phyloP scores from a whole-genome alignment of 1,139 yeast genomes.

The Lodderomyces beijingensis region DNA sequence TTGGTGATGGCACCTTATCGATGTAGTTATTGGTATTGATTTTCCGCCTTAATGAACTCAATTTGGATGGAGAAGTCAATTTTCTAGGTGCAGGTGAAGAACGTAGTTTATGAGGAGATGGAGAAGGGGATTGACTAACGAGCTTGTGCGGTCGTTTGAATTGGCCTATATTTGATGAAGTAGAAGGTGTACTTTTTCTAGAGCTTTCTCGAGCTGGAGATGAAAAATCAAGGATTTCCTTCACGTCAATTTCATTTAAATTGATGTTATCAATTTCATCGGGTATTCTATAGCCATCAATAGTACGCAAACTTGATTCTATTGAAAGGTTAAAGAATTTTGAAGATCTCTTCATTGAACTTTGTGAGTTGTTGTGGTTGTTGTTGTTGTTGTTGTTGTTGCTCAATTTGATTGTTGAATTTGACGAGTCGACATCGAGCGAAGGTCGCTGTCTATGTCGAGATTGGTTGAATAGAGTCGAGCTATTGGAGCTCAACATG shows the following conservation, averaged over 20 bases:
- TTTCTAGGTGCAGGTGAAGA: slow-evolving; percentile 12
- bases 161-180: slow-evolving; percentile 19
- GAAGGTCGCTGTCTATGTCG: slow-evolving; percentile 11
- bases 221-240: slow-evolving; percentile 14
- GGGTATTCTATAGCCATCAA: slow-evolving; percentile 9
- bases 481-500: background rate
- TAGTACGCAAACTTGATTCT: slow-evolving; percentile 20
- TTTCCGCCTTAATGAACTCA: slow-evolving; percentile 15
- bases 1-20: no score
- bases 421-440: slow-evolving; percentile 8
- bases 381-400: no score
- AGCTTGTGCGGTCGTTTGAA: slow-evolving; percentile 47
- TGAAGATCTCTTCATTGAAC: slow-evolving; percentile 42
- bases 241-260: slow-evolving; percentile 25
- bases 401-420: slow-evolving; percentile 7
- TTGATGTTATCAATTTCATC: slow-evolving; percentile 22
- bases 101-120: slow-evolving; percentile 22
- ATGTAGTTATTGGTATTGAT: no score
- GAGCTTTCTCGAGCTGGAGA: slow-evolving; percentile 7
- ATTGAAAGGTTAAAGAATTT: slow-evolving; percentile 47
- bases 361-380: slow-evolving; percentile 12
- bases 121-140: slow-evolving; percentile 45
- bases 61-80: slow-evolving; percentile 29
- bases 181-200: slow-evolving; percentile 14
- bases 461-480: slow-evolving; percentile 10